Evolutionary conservation across 139 green algal genomes (phyloP).

Genomic region (Coccomyxa sp.): DNA sequence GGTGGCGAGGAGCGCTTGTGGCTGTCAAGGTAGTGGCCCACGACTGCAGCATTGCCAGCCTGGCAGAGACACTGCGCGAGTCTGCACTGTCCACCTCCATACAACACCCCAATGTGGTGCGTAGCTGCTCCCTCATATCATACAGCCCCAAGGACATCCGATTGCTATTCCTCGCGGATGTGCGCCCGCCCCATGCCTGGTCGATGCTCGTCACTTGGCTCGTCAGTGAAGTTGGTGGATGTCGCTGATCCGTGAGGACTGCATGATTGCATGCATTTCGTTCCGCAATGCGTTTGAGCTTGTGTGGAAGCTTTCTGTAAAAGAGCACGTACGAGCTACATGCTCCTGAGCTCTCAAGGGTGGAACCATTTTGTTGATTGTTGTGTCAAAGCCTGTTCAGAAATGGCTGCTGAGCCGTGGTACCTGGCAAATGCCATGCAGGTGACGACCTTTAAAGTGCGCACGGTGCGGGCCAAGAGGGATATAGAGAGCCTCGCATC

Average conservation of each 20-base stretch:
- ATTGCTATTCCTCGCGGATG: not conserved
- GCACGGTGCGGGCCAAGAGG: not conserved
- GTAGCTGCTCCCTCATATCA: not conserved
- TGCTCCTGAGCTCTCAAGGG: not conserved
- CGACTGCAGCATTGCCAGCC: not conserved
- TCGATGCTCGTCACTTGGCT: too few relatives aligned
- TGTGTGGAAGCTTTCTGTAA: not conserved
- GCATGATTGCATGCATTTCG: not conserved
- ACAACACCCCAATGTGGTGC: constrained; percentile 11
- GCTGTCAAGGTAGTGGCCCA: constrained; percentile 4
- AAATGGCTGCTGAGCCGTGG: too few relatives aligned
- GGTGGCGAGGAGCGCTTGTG: constrained; percentile 2
- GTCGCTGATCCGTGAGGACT: not conserved
- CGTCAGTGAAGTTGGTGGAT: not conserved
- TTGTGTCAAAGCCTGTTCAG: not conserved
- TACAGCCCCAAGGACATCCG: not conserved
- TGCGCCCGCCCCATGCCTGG: too few relatives aligned
- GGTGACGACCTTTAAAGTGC: not conserved
- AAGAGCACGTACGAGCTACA: not conserved
- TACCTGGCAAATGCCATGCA: not conserved
- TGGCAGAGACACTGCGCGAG: not conserved
- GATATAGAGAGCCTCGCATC: not conserved
- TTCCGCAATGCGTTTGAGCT: not conserved
- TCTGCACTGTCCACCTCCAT: constrained; percentile 1
- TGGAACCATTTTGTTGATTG: not conserved